Base-by-base conservation (phyloP, 495 filamentous ascomycete genomes). In the Podospora tetraspora region DNA sequence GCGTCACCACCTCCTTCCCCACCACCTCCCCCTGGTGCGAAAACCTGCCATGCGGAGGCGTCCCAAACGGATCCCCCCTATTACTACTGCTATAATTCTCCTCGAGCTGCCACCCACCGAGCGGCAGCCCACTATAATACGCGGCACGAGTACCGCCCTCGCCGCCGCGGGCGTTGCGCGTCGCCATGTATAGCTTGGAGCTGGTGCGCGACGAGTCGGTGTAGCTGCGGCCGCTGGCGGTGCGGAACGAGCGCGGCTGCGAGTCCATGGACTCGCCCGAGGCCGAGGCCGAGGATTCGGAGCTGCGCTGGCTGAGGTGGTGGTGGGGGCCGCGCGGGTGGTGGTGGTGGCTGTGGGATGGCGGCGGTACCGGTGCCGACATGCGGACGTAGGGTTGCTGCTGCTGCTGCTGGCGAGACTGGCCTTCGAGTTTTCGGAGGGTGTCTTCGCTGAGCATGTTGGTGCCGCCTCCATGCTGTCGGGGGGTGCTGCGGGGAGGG, bases 181-280 rank as follows among this genome's bases (percentile, higher is more conserved):
- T n/a, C 2, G 71, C 32, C 65, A 65, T 70, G 62, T 75, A 72
- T 0, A 74, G 64, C 52, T 61, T 69, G 23, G 70, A 71, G 64
- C 73, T 77, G 59, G 68, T 68, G 9, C 70, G 71, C 1, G 76
- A 77, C 10, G 43, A 52, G 43, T 52, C 43, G 43, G 70, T 61
- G 66, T 73, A 69, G 62, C 70, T 73, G 57, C 66, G 66, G 12
- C 64, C 69, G 62, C 76, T 74, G 7, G 58, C 68, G 64, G 68
- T 75, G 60, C 69, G 59, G 6, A 32, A 22, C 0, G 71, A 76
- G 1, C 63, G 69, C 6, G 76, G 74, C n/a, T 77, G 71, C 1
- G 73, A 79, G 30, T 71, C 75, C 65, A 76, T 70, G 22, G 78
- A 81, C 24, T 80, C 74, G 2, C 71, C 77, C 3, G 76, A 78